These are phyloP conservation scores for Fusarium sp. DNA, from an alignment of 2,329 filamentous ascomycete species.

Conservation along the genomic window DNA sequence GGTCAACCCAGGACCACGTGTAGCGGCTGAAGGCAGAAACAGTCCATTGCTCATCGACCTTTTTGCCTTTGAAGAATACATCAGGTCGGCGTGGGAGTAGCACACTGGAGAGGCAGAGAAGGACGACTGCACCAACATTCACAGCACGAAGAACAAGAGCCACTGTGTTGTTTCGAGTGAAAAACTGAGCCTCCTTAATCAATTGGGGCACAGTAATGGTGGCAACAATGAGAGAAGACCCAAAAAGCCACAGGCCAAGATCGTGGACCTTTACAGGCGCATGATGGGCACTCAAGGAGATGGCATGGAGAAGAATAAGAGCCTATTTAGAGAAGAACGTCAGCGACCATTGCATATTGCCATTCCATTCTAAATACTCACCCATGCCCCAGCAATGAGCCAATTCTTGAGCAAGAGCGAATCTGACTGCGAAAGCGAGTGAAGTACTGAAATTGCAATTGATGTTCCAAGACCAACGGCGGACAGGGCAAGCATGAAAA, in stretches of 20 bases:
- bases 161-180: slow-evolving; percentile 48
- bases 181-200: slow-evolving; percentile 46
- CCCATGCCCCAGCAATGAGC: slow-evolving; percentile 69
- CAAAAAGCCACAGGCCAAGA: slow-evolving; percentile 60
- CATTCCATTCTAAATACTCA: slow-evolving; percentile 51
- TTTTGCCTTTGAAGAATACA: slow-evolving; percentile 65
- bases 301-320: slow-evolving; percentile 61
- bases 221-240: slow-evolving; percentile 57
- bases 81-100: slow-evolving; percentile 72
- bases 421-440: slow-evolving; percentile 50
- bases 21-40: slow-evolving; percentile 67
- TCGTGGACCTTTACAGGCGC: slow-evolving; percentile 61
- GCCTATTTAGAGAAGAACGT: slow-evolving; percentile 47
- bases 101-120: slow-evolving; percentile 58
- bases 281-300: slow-evolving; percentile 57
- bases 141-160: slow-evolving; percentile 55
- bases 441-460: slow-evolving; percentile 63
- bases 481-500: slow-evolving; percentile 62
- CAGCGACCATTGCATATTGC: neutral
- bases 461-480: slow-evolving; percentile 63
- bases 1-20: slow-evolving; percentile 70
- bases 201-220: slow-evolving; percentile 56
- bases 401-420: slow-evolving; percentile 63
- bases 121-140: slow-evolving; percentile 56
- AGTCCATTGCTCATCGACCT: slow-evolving; percentile 71